Base-by-base conservation (phyloP, 2,329 filamentous ascomycete genomes). In the Exophiala oligosperma region DNA sequence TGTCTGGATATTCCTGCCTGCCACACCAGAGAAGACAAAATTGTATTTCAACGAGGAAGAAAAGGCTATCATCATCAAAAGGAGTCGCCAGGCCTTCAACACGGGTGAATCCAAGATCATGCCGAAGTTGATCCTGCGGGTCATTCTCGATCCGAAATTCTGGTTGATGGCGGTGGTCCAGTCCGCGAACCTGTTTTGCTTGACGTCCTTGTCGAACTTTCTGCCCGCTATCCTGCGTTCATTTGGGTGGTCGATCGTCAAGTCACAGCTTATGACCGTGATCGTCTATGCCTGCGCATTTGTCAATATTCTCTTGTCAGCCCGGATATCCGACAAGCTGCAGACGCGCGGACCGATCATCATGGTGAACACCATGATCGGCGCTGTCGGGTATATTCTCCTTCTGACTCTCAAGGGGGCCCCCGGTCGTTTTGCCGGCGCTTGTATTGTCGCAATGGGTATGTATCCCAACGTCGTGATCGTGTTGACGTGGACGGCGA, bases 241-340 rank as follows among this genome's bases (percentile, higher is more conserved):
- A 3, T 52, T 63, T 14, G 61, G 61, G 26, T 63, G 55, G 54
- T 48, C 44, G 12, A 50, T 29, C 2, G 54, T 58, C 37, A 48
- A 61, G 8, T 54, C 58, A 7, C 61, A 63, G 49, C 48, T 63
- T 1, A 63, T 63, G 61, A 50, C 61, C 4, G 54, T 61, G 6
- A 52, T 63, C 51, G 55, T 63, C 12, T 63, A 63, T 48, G 58
- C 51, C 12, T 56, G 57, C 48, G 53, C 46, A 12, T 60, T 60
- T 38, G 49, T 57, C 47, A 53, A 35, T 14, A 63, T 63, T 40
- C 17, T 63, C n/a, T 32, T 44, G 7, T 61, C 47, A 8, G 58
- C 58, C 12, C 32, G 49, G 17, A 40, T 61, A 6, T 57, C 61
- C 1, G 61, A 63, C 54, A 59, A 49, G 47, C 44, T 35, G 9